Base-by-base conservation (phyloP, 2,329 filamentous ascomycete genomes). In the Sporothrix schenckii region DNA sequence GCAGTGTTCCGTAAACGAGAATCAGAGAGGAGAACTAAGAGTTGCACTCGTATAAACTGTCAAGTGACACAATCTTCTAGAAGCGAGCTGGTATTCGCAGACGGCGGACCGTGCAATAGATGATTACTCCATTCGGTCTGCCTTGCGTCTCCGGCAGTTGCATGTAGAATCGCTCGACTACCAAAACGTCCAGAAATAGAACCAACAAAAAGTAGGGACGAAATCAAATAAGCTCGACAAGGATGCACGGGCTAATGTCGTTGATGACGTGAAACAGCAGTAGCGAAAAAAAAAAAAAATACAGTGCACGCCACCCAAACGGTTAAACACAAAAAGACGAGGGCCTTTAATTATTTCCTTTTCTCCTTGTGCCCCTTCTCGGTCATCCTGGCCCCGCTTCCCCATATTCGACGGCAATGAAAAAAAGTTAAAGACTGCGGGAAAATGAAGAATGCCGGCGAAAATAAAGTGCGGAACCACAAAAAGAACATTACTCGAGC, bases 281-380 rank as follows among this genome's bases (percentile, higher is more conserved):
- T 30, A 30, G 39, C 16, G 24, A 13, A 41, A 2, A 44, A 44
- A 41, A 2, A 44, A 44, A 16, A 14, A 60, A 44, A 60, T 44
- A 60, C 24, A 60, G 24, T n/a, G n/a, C 27, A 27, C 39, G 39
- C 58, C 58, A 27, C 58, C 58, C 21, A 16, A 27, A 63, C 58
- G 58, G 58, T 16, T 63, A 44, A 47, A 47, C n/a, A 27, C 39
- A 41, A 27, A 61, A 39, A 39, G 9, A 10, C 27, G 16, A n/a
- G 5, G 3, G 44, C 44, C 2, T 61, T 21, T 41, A 21, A 13
- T 41, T 41, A 10, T 61, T 47, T 47, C n/a, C 13, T 3, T n/a
- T 16, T 14, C 21, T 47, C 39, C 14, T 24, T 13, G 27, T 30
- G 34, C 34, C 58, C 58, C 27, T 19, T 19, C 39, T 63, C 56